Conservation (phyloP, 2,329 filamentous ascomycete genomes). For the Hypoxylon sp. region DNA sequence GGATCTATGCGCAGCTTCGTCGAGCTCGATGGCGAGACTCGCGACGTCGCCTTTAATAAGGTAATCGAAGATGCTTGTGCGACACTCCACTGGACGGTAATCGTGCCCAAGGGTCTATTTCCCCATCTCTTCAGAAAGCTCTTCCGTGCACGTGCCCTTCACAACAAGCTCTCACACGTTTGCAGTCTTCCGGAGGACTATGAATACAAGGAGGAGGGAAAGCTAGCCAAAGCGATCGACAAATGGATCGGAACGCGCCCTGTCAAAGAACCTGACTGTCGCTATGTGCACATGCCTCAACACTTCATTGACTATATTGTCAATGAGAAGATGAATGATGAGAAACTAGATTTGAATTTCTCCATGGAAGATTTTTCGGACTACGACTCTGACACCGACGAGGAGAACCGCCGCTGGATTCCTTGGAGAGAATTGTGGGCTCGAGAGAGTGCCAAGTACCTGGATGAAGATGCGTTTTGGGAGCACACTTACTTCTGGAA, state of each 20-base stretch:
- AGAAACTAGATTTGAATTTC: background rate
- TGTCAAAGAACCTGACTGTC: background rate
- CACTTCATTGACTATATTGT: background rate
- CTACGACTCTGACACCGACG: background rate
- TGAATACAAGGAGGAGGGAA: constrained; percentile 2
- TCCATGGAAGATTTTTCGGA: background rate
- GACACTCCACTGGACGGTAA: constrained; percentile 5
- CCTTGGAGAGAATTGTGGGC: constrained; percentile 1
- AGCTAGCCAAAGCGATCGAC: constrained; percentile 26
- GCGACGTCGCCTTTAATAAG: background rate
- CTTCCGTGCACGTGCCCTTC: constrained; percentile 17
- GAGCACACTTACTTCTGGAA: background rate
- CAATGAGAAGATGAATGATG: background rate
- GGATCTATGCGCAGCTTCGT: background rate
- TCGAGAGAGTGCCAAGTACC: background rate
- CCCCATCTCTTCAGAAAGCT: constrained; percentile 20
- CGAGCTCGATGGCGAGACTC: background rate
- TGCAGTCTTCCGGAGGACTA: constrained; percentile 8
- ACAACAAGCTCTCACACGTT: constrained; percentile 16
- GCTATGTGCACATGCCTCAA: background rate
- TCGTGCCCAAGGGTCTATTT: constrained; percentile 11
- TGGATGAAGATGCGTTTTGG: background rate
- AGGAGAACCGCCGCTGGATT: constrained; percentile 11
- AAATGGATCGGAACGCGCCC: constrained; percentile 12
- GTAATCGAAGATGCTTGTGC: constrained; percentile 16